Percentiles rank a stretch among this genome's conserved stretches.
Evolutionary conservation across 768 basidiomycete species (phyloP).

Genomic region (Termitomyces sp.): DNA sequence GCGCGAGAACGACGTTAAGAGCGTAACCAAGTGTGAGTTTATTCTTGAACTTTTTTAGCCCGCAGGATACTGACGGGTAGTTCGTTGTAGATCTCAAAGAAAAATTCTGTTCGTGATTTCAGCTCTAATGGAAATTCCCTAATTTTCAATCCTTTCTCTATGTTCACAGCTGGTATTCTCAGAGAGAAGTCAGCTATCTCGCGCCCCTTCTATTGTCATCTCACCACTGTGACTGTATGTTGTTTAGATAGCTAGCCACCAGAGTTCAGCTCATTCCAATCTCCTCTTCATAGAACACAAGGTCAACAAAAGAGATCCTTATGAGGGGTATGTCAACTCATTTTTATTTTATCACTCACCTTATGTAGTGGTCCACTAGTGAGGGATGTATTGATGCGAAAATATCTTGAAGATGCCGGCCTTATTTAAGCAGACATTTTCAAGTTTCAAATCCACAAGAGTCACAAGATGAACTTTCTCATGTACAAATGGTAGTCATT

Average conservation of each 20-base stretch:
- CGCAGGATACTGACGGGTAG: not conserved
- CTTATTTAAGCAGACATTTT: conserved; percentile 18
- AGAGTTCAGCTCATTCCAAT: not conserved
- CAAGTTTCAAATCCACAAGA: not conserved
- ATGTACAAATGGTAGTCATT: not conserved
- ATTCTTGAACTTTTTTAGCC: conserved; percentile 1
- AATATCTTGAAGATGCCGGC: conserved; percentile 33
- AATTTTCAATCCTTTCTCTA: not conserved
- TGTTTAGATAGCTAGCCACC: not conserved
- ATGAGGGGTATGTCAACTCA: conserved; percentile 30
- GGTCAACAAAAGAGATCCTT: conserved; percentile 50
- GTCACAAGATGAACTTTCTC: not conserved
- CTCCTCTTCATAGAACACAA: conserved; percentile 40
- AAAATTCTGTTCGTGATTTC: conserved; percentile 36
- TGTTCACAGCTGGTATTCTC: conserved; percentile 31
- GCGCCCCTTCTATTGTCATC: conserved; percentile 59
- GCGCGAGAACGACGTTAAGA: conserved; percentile 54
- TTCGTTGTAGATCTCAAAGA: conserved; percentile 30
- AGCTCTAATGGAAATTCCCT: not conserved
- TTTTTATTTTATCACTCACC: not conserved
- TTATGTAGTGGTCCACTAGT: conserved; percentile 23
- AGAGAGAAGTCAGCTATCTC: conserved; percentile 36
- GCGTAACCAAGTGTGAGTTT: conserved; percentile 57
- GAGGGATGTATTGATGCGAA: conserved; percentile 41
- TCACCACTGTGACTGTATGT: conserved; percentile 62